A percentile compares a stretch with the other conserved stretches of the same genome.
phyloP scores from a whole-genome alignment of 2,329 filamentous ascomycete genomes.

The Nannizziopsis arthrosporioides region DNA sequence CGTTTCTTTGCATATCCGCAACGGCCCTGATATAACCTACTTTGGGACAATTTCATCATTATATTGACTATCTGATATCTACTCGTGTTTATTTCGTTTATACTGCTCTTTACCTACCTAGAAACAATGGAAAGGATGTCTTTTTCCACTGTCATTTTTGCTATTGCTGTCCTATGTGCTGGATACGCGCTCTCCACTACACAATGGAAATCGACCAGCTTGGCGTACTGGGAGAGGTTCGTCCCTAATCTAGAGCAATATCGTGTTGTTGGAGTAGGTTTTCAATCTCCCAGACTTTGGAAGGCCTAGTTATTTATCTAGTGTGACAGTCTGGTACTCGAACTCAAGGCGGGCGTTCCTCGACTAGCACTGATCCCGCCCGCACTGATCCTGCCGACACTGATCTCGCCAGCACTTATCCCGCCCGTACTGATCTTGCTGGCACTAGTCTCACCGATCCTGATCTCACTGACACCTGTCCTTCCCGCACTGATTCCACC shows the following conservation, averaged over 20 bases:
- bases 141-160: constrained; percentile 1
- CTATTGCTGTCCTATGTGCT: constrained; percentile 3
- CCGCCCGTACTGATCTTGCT: too few species aligned
- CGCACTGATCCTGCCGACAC: too few species aligned
- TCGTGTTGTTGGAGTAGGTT: background rate
- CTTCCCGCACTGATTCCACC: too few species aligned
- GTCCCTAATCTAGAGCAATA: background rate
- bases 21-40: too few species aligned
- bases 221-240: background rate
- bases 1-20: too few species aligned
- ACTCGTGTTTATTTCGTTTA: background rate
- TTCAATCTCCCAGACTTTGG: background rate
- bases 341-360: too few species aligned
- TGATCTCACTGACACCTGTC: too few species aligned
- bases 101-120: background rate
- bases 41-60: too few species aligned
- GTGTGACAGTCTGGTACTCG: too few species aligned
- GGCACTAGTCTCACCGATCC: too few species aligned
- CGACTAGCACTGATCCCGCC: too few species aligned
- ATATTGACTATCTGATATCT: background rate
- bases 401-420: too few species aligned
- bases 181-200: constrained; percentile 2
- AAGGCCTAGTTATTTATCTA: background rate
- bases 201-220: background rate
- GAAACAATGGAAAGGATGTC: background rate